These are phyloP conservation scores for Pythium pyrilobum DNA, from an alignment of 352 stramenopile genomes.

Conservation along the genomic window DNA sequence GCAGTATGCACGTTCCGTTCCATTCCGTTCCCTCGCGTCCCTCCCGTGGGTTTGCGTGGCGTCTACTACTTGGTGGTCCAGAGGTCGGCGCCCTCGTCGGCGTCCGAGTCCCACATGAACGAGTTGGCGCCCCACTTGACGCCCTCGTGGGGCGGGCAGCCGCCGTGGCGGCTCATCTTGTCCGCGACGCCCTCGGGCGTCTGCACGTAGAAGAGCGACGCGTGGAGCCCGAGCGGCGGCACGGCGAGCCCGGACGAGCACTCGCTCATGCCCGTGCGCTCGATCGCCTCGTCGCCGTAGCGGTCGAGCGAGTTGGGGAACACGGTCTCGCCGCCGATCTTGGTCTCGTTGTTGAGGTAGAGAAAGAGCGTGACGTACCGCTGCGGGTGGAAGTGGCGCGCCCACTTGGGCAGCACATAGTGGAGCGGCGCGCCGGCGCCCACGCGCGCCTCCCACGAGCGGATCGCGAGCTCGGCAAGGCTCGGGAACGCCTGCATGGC, in stretches of 20 bases:
- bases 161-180: slow-evolving; percentile 73
- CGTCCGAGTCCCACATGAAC: slow-evolving; percentile 86
- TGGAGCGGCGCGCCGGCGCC: slow-evolving; percentile 21
- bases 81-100: slow-evolving; percentile 71
- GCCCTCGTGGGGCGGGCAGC: slow-evolving; percentile 80
- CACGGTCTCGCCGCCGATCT: slow-evolving; percentile 95
- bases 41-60: not conserved
- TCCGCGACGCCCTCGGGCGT: slow-evolving; percentile 71
- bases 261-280: slow-evolving; percentile 73
- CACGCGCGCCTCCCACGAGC: slow-evolving; percentile 58
- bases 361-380: slow-evolving; percentile 96
- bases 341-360: slow-evolving; percentile 95
- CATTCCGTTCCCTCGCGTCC: not conserved
- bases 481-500: slow-evolving; percentile 53
- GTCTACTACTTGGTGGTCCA: slow-evolving; percentile 67
- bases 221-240: slow-evolving; percentile 59
- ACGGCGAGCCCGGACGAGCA: slow-evolving; percentile 75
- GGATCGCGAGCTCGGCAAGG: slow-evolving; percentile 57
- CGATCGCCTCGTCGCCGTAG: slow-evolving; percentile 62
- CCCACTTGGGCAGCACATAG: slow-evolving; percentile 61
- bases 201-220: slow-evolving; percentile 83
- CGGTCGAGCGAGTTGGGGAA: slow-evolving; percentile 90
- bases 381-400: slow-evolving; percentile 87
- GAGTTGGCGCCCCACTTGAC: slow-evolving; percentile 83
- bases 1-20: not conserved